Evolutionary conservation across 495 filamentous ascomycete genomes (phyloP).

Genomic region (Penicillium angulare): DNA sequence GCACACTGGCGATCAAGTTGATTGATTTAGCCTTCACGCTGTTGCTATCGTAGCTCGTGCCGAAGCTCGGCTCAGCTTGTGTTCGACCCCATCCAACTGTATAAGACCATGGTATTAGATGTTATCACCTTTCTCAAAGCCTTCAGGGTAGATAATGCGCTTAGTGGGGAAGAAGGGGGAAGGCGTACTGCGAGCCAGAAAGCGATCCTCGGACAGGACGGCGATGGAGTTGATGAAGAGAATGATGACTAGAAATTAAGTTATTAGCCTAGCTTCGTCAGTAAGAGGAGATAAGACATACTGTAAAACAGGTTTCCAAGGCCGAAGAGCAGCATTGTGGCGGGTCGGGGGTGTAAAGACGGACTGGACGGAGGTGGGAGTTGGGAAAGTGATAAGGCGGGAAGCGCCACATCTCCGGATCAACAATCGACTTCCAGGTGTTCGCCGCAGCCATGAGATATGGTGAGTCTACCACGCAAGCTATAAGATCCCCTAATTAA

Average conservation of each 20-base stretch:
- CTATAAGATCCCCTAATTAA: not conserved
- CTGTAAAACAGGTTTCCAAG: slow-evolving; percentile 73
- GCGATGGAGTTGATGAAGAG: slow-evolving; percentile 93
- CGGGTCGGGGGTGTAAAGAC: slow-evolving; percentile 4
- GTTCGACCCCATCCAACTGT: slow-evolving; percentile 78
- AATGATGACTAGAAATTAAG: slow-evolving; percentile 58
- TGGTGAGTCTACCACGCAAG: slow-evolving; percentile 15
- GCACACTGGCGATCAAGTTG: slow-evolving; percentile 84
- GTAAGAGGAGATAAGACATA: slow-evolving; percentile 22
- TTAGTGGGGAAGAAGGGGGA: slow-evolving; percentile 3
- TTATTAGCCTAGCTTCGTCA: slow-evolving; percentile 2
- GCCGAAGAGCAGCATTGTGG: slow-evolving; percentile 66
- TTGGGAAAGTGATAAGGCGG: slow-evolving; percentile 16
- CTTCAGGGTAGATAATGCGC: too few species aligned
- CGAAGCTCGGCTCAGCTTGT: slow-evolving; percentile 70
- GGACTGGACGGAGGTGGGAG: slow-evolving; percentile 11
- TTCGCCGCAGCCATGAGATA: slow-evolving; percentile 24
- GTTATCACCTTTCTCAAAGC: not conserved
- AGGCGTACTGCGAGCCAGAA: slow-evolving; percentile 85
- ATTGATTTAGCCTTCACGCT: slow-evolving; percentile 86
- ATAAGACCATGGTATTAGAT: not conserved
- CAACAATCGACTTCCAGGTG: slow-evolving; percentile 13
- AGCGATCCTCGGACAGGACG: slow-evolving; percentile 95
- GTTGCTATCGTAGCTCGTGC: slow-evolving; percentile 63
- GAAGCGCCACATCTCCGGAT: slow-evolving; percentile 36